Base-by-base conservation (phyloP, 192 early-diverging fungal species). In the Backusella sp. region DNA sequence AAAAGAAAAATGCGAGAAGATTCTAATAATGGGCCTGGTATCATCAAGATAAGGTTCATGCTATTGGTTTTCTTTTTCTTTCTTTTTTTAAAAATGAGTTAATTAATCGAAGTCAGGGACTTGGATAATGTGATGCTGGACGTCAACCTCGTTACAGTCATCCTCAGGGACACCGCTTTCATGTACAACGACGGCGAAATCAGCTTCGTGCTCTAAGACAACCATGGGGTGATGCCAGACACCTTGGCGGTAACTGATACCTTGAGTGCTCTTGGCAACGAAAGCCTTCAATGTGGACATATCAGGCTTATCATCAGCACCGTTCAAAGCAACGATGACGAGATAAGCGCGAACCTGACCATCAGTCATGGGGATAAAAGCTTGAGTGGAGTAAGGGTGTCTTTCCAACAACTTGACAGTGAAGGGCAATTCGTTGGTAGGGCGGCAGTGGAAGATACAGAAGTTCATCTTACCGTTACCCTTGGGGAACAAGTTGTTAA, bases 161-260 rank as follows among this genome's bases (percentile, higher is more conserved):
- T 96, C 92, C 34, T 90, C 83, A 15, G 88, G 78, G 11, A 88
- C 82, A 69, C 89, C 90, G 76, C 88, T 91, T 84, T 97, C 96
- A 83, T 93, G 90, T 14, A 95, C 92, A 49, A 95, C 80, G n/a
- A 90, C 89, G 19, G 89, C 70, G 75, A 95, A 97, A 70, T 90
- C 83, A 32, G 90, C 83, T 44, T 66, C 76, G n/a, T 85, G 73
- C 66, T 89, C 88, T 11, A 95, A 77, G 8, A 86, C 88, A 59
- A 97, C 86, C 94, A 97, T 96, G 19, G 95, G 95, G 81, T 95
- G 94, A 79, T 97, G 96, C 96, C 96, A 97, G 59, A 91, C 87
- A 77, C 92, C 93, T 15, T 89, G 86, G 68, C 86, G 83, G 80
- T 97, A 97, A 82, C 90, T 95, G 75, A 97, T 88, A 2, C 93